Evolutionary conservation across 2,329 filamentous ascomycete genomes (phyloP), one percentile per base, ranked within the genome.

Genomic region (Aspergillus sp.): DNA sequence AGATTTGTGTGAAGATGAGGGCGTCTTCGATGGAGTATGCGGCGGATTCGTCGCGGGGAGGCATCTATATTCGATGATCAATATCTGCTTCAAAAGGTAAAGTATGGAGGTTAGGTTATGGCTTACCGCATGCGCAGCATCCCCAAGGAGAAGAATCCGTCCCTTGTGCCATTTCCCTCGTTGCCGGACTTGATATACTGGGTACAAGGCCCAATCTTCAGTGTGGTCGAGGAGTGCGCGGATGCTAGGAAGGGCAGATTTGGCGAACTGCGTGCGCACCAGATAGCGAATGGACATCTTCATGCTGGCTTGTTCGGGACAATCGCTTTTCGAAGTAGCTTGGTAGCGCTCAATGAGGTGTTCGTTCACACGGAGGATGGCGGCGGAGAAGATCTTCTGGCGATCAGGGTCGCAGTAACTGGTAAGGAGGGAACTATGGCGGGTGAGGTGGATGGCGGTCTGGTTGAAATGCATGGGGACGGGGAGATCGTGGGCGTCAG

Each of bases 121-220:
- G 70, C 73, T 60, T 67, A 78, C 76, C 43, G 77, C 77, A 59
- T 80, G 78, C 1, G 76, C 78, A 6, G 78, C 77, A 69, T 80
- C 78, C 4, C 78, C 78, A 6, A 80, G 61, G 10, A 80, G 61
- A n/a, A 80, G 67, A 13, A 75, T 71, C 5, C 73, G 65, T 6
- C 72, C 71, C 7, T 69, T 73, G 39, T 62, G 68, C 77, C 77
- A 79, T 21, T 67, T 69, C 15, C 77, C 75, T 5, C 72, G 68
- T 2, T 70, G 69, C 0, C 69, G 69, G 6, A 79, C 64, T 36
- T 73, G 69, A 53, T 78, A 77, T 0, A 79, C 74, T 0, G 77
- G 77, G 60, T 77, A 79, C 38, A 79, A 60, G 49, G 67, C 69
- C 72, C 76, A 77, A 25, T 73, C 72, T n/a, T 67, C 67, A 57